Conservation (phyloP, 176 grass and related monocot genomes). For the Oryza coarctata region DNA sequence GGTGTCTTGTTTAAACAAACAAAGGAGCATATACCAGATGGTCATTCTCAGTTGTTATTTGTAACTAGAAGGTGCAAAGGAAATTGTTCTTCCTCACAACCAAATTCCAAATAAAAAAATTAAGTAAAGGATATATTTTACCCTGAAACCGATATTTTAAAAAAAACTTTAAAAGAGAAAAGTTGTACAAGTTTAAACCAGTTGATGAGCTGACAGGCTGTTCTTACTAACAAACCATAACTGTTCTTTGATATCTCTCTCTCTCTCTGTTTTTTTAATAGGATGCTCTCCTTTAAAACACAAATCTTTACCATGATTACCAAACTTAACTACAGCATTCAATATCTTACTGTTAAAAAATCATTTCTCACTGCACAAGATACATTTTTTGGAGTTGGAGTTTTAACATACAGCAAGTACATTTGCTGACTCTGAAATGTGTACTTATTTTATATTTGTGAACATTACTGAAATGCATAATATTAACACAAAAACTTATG, state of each 20-base stretch:
- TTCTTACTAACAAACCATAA: not conserved
- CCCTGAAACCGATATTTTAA: not conserved
- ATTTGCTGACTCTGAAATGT: not conserved
- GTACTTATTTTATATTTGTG: not conserved
- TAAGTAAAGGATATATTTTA: too few species aligned
- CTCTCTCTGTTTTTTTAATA: not conserved
- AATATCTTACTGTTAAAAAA: not conserved
- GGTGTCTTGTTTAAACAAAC: conserved; percentile 1
- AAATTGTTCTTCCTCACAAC: not conserved
- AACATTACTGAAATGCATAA: not conserved
- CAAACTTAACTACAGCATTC: not conserved
- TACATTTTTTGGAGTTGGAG: not conserved
- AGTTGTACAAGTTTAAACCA: not conserved
- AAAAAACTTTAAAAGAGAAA: not conserved
- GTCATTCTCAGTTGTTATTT: not conserved
- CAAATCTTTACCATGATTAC: conserved; percentile 8
- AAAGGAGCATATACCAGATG: not conserved
- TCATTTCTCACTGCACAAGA: not conserved
- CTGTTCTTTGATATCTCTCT: not conserved
- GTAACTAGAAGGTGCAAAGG: conserved; percentile 8
- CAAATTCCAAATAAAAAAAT: too few species aligned
- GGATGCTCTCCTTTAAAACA: not conserved
- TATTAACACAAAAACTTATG: not conserved
- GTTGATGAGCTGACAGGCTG: not conserved
- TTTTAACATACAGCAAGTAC: not conserved